Conservation (phyloP, 345 rosid genomes). For the Corchorus capsularis region DNA sequence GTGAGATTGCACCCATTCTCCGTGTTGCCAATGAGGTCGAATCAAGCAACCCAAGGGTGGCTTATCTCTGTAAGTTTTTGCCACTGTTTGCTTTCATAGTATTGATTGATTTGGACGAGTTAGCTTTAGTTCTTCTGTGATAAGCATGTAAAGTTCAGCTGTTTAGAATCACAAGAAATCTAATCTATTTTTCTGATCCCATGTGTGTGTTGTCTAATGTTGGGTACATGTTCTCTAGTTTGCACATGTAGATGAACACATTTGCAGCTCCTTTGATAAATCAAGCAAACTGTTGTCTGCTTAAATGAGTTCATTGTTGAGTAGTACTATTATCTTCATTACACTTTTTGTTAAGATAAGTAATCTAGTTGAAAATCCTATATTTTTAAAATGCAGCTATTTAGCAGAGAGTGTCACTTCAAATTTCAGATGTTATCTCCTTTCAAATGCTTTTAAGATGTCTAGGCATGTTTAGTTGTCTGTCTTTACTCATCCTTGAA, state of each 20-base stretch:
- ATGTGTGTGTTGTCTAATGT: background rate
- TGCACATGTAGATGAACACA: background rate
- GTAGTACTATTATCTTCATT: background rate
- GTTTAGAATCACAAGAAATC: background rate
- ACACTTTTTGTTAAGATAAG: background rate
- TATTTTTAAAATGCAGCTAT: background rate
- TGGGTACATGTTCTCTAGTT: background rate
- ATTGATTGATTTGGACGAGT: background rate
- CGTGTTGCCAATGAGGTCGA: conserved; percentile 99
- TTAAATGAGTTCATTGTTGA: background rate
- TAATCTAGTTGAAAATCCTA: background rate
- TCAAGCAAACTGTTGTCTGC: background rate
- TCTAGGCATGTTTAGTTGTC: background rate
- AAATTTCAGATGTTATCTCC: too few relatives aligned
- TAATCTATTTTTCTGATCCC: background rate
- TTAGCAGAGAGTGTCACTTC: background rate
- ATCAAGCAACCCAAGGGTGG: conserved; percentile 84
- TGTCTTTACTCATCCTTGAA: background rate
- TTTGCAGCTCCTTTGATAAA: background rate
- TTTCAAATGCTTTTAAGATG: background rate
- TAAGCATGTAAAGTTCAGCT: background rate
- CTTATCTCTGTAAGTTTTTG: conserved; percentile 82
- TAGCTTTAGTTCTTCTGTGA: background rate
- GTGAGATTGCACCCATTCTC: conserved; percentile 96
- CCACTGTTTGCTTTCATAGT: background rate